Evolutionary conservation across 441 rosid species (phyloP).

Genomic region (Breynia disticha): DNA sequence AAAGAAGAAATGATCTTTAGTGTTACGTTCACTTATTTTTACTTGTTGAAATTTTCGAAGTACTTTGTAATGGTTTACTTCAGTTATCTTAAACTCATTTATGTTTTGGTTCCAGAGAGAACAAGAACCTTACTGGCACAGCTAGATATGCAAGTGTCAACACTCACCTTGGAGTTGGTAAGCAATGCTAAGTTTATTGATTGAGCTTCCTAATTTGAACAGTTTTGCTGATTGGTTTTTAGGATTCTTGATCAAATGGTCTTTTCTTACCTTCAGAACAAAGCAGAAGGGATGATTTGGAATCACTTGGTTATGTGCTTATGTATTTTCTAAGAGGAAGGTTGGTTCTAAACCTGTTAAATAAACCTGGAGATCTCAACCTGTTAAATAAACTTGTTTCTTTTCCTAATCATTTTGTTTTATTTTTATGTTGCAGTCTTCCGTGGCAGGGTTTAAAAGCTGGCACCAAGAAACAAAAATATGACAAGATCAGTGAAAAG

Average conservation of each 20-base stretch:
- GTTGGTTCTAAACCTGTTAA: constrained; percentile 23
- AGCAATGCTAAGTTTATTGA: constrained; percentile 23
- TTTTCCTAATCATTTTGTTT: constrained; percentile 6
- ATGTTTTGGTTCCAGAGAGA: constrained; percentile 44
- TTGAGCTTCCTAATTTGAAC: neutral
- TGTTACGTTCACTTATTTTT: too few relatives aligned
- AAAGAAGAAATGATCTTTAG: too few relatives aligned
- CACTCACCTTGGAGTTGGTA: constrained; percentile 86
- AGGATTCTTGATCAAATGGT: constrained; percentile 8
- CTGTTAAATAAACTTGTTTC: neutral
- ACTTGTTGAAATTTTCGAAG: too few relatives aligned
- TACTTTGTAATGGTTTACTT: too few relatives aligned
- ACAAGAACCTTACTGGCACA: constrained; percentile 87
- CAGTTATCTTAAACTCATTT: neutral
- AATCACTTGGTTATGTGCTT: constrained; percentile 85
- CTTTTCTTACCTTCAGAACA: constrained; percentile 45
- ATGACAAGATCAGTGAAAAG: constrained; percentile 87
- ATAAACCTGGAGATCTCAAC: neutral
- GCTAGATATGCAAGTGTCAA: constrained; percentile 95
- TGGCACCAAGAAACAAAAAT: constrained; percentile 87
- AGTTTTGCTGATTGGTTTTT: neutral
- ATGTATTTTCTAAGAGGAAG: constrained; percentile 92
- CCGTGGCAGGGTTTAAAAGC: constrained; percentile 95
- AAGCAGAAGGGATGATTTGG: constrained; percentile 93
- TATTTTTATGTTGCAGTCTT: constrained; percentile 41